Conservation (phyloP, 805 yeast genomes). For the Priceomyces haplophilus region DNA sequence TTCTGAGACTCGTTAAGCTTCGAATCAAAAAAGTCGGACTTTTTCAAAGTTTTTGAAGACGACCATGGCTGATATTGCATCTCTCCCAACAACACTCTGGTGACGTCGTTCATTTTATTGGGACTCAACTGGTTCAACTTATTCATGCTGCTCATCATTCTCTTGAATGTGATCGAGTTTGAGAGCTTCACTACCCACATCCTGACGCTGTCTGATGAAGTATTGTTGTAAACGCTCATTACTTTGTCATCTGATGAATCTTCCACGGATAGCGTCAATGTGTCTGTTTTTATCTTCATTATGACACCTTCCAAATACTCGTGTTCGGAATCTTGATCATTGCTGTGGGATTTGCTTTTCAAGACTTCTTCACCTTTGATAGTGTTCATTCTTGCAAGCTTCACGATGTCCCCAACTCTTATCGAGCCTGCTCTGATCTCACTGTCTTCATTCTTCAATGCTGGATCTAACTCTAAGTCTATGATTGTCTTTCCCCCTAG, state of each 20-base stretch:
- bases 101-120: constrained; percentile 26
- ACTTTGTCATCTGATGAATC: constrained; percentile 45
- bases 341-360: constrained; percentile 21
- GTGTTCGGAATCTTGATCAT: constrained; percentile 19
- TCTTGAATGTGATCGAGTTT: constrained; percentile 67
- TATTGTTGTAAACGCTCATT: constrained; percentile 43
- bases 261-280: constrained; percentile 59
- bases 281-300: constrained; percentile 45
- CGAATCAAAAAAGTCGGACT: constrained; percentile 36
- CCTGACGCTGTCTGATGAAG: constrained; percentile 36
- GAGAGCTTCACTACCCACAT: constrained; percentile 67
- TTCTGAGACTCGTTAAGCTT: constrained; percentile 67
- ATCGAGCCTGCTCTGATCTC: constrained; percentile 50
- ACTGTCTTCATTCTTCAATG: constrained; percentile 28
- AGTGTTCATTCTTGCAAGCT: constrained; percentile 46
- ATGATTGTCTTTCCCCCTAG: constrained; percentile 71
- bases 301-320: constrained; percentile 61
- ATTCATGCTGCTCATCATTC: constrained; percentile 77
- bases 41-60: constrained; percentile 6
- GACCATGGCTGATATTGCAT: constrained; percentile 23
- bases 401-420: constrained; percentile 75
- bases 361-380: constrained; percentile 14
- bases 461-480: constrained; percentile 60
- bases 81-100: constrained; percentile 49
- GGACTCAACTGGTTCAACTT: constrained; percentile 52